Evolutionary conservation across 2,329 filamentous ascomycete species (phyloP).

Genomic region (Trichophyton schoenleinii): DNA sequence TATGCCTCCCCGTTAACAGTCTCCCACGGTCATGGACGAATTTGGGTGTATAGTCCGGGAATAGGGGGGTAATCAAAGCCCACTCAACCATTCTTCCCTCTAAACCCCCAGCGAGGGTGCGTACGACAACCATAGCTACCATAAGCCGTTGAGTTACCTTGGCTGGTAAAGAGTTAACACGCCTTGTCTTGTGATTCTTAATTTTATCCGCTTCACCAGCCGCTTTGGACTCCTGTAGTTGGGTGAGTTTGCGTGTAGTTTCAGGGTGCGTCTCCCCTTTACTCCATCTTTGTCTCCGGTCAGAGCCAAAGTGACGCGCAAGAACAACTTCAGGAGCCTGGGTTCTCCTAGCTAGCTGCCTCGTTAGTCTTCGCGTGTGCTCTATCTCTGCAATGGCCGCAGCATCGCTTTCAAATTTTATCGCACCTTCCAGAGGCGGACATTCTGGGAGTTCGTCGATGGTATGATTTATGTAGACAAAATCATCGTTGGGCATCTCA

Average conservation of each 20-base stretch:
- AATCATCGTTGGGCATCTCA: slow-evolving; percentile 14
- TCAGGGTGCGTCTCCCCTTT: not conserved
- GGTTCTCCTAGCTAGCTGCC: not conserved
- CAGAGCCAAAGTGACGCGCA: not conserved
- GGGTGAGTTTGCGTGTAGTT: not conserved
- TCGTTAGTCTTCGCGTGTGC: not conserved
- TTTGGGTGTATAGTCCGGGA: slow-evolving; percentile 29
- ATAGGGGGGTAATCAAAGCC: slow-evolving; percentile 31
- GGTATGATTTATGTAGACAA: slow-evolving; percentile 29
- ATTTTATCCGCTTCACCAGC: not conserved
- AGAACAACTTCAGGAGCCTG: slow-evolving; percentile 14
- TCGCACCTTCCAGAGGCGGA: slow-evolving; percentile 22
- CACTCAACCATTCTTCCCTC: slow-evolving; percentile 34
- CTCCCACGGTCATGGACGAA: slow-evolving; percentile 30
- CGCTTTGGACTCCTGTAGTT: slow-evolving; percentile 5
- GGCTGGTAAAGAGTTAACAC: slow-evolving; percentile 3
- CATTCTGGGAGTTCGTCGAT: slow-evolving; percentile 22
- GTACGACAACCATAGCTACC: slow-evolving; percentile 33
- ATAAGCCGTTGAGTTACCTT: slow-evolving; percentile 24
- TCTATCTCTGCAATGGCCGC: not conserved
- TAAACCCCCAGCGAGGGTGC: slow-evolving; percentile 33
- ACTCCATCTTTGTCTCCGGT: not conserved
- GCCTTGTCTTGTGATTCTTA: not conserved
- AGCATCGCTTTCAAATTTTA: slow-evolving; percentile 22
- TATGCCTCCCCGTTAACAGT: slow-evolving; percentile 25